Conservation (phyloP, 2,329 filamentous ascomycete species). For the Fusarium brachygibbosum region DNA sequence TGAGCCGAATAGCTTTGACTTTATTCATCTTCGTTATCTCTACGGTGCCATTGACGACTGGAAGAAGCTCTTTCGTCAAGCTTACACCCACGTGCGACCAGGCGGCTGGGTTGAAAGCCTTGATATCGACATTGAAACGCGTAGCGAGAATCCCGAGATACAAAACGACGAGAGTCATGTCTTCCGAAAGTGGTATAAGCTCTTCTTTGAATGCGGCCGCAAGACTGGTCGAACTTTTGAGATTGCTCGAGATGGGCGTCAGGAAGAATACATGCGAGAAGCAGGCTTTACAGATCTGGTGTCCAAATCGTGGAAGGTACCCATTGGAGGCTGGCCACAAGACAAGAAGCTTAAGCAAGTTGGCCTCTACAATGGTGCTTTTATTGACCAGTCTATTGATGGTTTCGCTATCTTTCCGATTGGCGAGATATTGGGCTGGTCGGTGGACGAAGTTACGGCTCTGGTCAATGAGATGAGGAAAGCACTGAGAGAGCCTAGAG, state of each 20-base stretch:
- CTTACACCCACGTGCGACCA: slow-evolving; percentile 63
- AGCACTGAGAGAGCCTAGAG: slow-evolving; percentile 20
- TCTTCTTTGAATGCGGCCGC: slow-evolving; percentile 47
- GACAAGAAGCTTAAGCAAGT: slow-evolving; percentile 37
- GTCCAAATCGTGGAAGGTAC: slow-evolving; percentile 33
- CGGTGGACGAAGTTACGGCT: slow-evolving; percentile 18
- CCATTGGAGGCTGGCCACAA: slow-evolving; percentile 34
- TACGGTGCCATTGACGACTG: slow-evolving; percentile 70
- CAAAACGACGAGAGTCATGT: slow-evolving; percentile 32
- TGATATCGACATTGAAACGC: slow-evolving; percentile 37
- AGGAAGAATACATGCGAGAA: slow-evolving; percentile 39
- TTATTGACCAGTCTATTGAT: slow-evolving; percentile 34
- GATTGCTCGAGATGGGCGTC: slow-evolving; percentile 38
- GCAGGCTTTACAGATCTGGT: slow-evolving; percentile 38
- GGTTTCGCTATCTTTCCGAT: slow-evolving; percentile 35
- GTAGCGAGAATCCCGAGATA: slow-evolving; percentile 34
- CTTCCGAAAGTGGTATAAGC: slow-evolving; percentile 36
- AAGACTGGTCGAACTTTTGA: slow-evolving; percentile 47
- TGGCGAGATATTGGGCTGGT: slow-evolving; percentile 37
- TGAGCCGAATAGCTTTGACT: slow-evolving; percentile 63
- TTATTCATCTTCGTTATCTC: slow-evolving; percentile 70
- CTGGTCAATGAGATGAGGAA: slow-evolving; percentile 34
- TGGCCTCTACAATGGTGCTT: slow-evolving; percentile 29
- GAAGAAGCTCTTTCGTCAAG: slow-evolving; percentile 65
- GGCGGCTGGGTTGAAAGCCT: slow-evolving; percentile 41